phyloP scores from a whole-genome alignment of 1,284 basidiomycete genomes.

The Ustilago vetiveriae region DNA sequence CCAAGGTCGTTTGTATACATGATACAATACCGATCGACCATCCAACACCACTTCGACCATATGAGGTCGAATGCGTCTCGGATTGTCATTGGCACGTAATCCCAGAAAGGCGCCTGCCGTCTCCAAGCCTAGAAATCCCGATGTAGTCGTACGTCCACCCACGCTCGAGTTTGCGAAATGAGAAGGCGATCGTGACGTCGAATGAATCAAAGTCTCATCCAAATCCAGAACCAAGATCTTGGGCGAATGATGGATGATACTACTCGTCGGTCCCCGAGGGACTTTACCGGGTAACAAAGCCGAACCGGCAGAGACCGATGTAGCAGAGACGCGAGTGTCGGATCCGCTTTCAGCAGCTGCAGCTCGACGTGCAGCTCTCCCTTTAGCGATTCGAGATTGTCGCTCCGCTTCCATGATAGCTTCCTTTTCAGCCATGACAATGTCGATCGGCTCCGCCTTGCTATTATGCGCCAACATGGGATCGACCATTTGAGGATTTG shows the following conservation, averaged over 20 bases:
- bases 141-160: constrained; percentile 28
- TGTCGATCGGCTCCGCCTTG: constrained; percentile 34
- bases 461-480: constrained; percentile 50
- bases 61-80: constrained; percentile 75
- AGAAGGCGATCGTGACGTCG: constrained; percentile 80
- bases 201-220: constrained; percentile 97
- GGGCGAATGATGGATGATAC: constrained; percentile 63
- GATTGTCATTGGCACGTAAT: constrained; percentile 51
- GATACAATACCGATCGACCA: constrained; percentile 89
- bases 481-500: constrained; percentile 57
- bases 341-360: background rate
- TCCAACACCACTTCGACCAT: constrained; percentile 95
- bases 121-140: constrained; percentile 57
- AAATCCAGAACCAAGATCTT: constrained; percentile 77
- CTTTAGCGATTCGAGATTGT: constrained; percentile 29
- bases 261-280: constrained; percentile 33
- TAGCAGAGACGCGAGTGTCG: background rate
- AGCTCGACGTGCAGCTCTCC: constrained; percentile 28
- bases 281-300: constrained; percentile 13
- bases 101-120: constrained; percentile 58
- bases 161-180: constrained; percentile 15
- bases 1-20: constrained; percentile 99
- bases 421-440: constrained; percentile 35
- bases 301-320: background rate
- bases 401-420: constrained; percentile 40